Evolutionary conservation across 2,329 filamentous ascomycete species (phyloP).

Genomic region (Trichoderma harzianum): DNA sequence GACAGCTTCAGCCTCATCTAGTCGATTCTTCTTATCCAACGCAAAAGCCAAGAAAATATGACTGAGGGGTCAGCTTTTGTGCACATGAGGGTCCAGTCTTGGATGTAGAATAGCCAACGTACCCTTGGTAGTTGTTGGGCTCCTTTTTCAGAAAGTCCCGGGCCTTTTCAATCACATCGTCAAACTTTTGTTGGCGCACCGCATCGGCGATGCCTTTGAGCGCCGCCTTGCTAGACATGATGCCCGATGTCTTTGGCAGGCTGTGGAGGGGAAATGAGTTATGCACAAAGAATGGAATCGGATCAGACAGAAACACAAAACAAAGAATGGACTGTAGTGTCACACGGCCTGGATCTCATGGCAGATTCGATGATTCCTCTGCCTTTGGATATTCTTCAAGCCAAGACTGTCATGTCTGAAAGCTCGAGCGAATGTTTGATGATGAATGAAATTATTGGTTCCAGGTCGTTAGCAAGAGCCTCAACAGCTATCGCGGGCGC

Average conservation of each 20-base stretch:
- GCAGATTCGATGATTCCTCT: not conserved
- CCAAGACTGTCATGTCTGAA: not conserved
- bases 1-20: constrained; percentile 69
- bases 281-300: not conserved
- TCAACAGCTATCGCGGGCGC: not conserved
- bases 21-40: constrained; percentile 69
- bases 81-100: not conserved
- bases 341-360: not conserved
- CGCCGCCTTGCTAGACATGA: constrained; percentile 58
- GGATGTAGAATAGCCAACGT: constrained; percentile 20
- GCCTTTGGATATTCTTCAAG: not conserved
- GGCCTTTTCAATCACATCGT: constrained; percentile 68
- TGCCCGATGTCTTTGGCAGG: not conserved
- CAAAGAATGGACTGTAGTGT: not conserved
- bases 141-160: constrained; percentile 68
- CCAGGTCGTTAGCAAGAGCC: no score
- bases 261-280: not conserved
- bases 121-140: constrained; percentile 78
- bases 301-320: not conserved
- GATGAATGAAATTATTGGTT: not conserved
- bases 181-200: constrained; percentile 75
- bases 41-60: constrained; percentile 87
- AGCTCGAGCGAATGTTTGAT: not conserved
- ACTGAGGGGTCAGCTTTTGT: constrained; percentile 38
- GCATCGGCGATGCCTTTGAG: constrained; percentile 79